A percentile compares a stretch with the other conserved stretches of the same genome.
phyloP scores from a whole-genome alignment of 2,329 filamentous ascomycete genomes.

The Microdochium paspali region DNA sequence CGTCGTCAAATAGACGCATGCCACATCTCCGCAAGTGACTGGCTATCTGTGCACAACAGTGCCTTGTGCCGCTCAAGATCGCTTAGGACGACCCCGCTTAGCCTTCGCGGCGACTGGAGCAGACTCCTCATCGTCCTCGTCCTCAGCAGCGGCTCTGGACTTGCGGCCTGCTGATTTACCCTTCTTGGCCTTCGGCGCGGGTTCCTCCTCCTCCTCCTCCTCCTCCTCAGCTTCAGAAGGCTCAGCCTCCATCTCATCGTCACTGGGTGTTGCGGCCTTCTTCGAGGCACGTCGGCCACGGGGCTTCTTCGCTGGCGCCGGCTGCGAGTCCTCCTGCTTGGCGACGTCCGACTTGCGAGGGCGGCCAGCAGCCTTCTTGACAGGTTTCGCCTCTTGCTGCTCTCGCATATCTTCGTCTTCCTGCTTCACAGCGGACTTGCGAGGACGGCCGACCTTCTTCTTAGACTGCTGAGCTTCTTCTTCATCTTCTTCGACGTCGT shows the following conservation, averaged over 20 bases:
- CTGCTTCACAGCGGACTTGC: conserved; percentile 12
- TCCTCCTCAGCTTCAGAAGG: conserved; percentile 9
- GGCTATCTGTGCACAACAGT: too few species aligned
- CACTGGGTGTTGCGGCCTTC: conserved; percentile 10
- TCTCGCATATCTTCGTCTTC: conserved; percentile 11
- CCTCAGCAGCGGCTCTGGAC: too few species aligned
- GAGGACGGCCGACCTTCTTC: conserved; percentile 11
- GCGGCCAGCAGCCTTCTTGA: too few species aligned
- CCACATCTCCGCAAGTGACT: too few species aligned
- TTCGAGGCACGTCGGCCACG: conserved; percentile 13
- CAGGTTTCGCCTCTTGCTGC: conserved; percentile 14
- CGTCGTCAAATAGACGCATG: too few species aligned
- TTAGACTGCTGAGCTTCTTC: conserved; percentile 6
- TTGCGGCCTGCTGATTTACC: too few species aligned
- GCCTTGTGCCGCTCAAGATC: neutral
- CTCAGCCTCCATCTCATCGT: conserved; percentile 10
- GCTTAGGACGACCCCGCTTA: conserved; percentile 4
- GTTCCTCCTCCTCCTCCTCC: too few species aligned
- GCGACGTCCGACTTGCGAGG: too few species aligned
- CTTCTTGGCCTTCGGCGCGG: too few species aligned
- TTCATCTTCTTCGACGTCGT: conserved; percentile 7
- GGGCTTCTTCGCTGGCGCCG: conserved; percentile 19
- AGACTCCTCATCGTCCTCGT: too few species aligned
- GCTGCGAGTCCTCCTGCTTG: conserved; percentile 14
- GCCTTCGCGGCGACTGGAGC: conserved; percentile 16